Percentiles rank a stretch among this genome's conserved stretches.
phyloP scores from a whole-genome alignment of 2,329 filamentous ascomycete genomes.

The Amylocarpus encephaloides region DNA sequence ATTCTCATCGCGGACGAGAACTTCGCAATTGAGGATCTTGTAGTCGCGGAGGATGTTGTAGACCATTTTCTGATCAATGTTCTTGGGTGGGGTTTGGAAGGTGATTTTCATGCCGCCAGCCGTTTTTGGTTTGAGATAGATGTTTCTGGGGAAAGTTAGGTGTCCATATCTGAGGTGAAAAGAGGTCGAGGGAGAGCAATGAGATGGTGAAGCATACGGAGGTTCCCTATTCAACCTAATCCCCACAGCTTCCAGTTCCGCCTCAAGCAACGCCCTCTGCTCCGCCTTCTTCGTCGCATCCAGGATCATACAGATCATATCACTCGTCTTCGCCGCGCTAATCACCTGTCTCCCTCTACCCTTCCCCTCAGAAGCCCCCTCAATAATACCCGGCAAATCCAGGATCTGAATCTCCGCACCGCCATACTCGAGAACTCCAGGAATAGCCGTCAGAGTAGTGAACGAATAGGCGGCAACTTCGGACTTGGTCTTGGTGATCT shows the following conservation, averaged over 20 bases:
- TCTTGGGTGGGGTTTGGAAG: conserved; percentile 82
- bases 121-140: conserved; percentile 94
- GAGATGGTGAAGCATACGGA: conserved; percentile 52
- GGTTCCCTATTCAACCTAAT: conserved; percentile 89
- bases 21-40: conserved; percentile 97
- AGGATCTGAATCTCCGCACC: conserved; percentile 97
- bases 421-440: conserved; percentile 93
- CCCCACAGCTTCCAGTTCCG: conserved; percentile 88
- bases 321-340: conserved; percentile 95
- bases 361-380: conserved; percentile 92
- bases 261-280: conserved; percentile 82
- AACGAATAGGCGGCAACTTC: conserved; percentile 96
- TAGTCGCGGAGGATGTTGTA: conserved; percentile 97
- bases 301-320: conserved; percentile 92
- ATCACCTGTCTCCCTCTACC: conserved; percentile 94
- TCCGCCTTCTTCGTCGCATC: conserved; percentile 96
- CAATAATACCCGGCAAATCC: conserved; percentile 96
- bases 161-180: no score
- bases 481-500: conserved; percentile 96
- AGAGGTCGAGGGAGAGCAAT: background rate
- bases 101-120: conserved; percentile 98
- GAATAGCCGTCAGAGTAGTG: conserved; percentile 95
- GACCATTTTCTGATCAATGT: conserved; percentile 94
- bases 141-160: no score
- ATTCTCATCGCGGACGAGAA: conserved; percentile 89